Evolutionary conservation across 2,329 filamentous ascomycete genomes (phyloP), one percentile per base, ranked within the genome.

Genomic region (Alternaria arborescens): DNA sequence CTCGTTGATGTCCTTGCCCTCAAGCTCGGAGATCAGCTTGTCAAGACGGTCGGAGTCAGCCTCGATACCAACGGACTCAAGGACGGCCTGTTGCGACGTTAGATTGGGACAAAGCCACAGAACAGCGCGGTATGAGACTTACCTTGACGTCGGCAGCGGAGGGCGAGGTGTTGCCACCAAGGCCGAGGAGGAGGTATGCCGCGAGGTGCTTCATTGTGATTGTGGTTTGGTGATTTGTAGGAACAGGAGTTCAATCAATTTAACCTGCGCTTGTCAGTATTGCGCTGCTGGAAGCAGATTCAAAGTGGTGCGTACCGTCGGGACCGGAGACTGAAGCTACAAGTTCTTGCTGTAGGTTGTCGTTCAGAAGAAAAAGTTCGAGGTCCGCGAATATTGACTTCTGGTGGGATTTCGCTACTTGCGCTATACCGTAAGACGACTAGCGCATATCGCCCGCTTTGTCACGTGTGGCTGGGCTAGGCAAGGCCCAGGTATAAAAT

Each of bases 151-250:
- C 94, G 72, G 83, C 82, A 77, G 91, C 92, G 70, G 91, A 93
- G 77, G 95, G 95, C 70, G 89, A 89, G 86, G 87, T 82, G 89
- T 97, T 98, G 85, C 95, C 95, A 82, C 88, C 94, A 76, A 98
- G 91, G 86, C 86, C 85, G 83, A 98, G 92, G 81, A 99, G 94
- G 81, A 99, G 93, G 89, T 97, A 98, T 82, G 95, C 94, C 82
- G 95, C 95, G 87, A 99, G 91, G 87, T 98, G 91, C 94, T 99
- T 98, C 95, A 99, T 98, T 93, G 90, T 97, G 82, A 79, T 75
- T 74, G 66, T 70, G 55, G 68, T 61, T 67, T 64, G 64, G 65
- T 50, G 60, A 52, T 61, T 67, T 62, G 61, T 55, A 70, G 74
- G 89, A 93, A 94, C 91, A 90, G 86, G 91, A 94, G 91, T 91